Evolutionary conservation across 2,329 filamentous ascomycete species (phyloP).

Genomic region (Thelonectria discophora): DNA sequence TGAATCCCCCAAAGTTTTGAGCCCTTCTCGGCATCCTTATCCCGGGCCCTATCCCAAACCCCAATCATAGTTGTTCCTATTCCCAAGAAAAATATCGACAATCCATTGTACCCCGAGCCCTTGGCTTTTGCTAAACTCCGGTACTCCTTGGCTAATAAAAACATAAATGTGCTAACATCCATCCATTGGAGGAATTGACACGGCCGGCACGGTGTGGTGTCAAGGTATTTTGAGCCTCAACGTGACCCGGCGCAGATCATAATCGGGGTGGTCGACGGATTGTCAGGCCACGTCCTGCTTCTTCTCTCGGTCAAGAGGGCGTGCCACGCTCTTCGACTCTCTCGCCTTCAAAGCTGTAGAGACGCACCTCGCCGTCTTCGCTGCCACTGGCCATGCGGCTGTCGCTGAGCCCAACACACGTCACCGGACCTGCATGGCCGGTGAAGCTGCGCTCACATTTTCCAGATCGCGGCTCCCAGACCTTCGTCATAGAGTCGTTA

Average conservation of each 20-base stretch:
- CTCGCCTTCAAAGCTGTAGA: constrained; percentile 77
- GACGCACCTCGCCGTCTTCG: constrained; percentile 89
- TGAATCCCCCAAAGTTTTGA: constrained; percentile 13
- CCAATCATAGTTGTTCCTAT: constrained; percentile 1
- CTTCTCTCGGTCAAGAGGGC: constrained; percentile 50
- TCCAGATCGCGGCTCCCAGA: constrained; percentile 91
- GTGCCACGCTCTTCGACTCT: constrained; percentile 60
- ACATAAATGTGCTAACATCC: neutral
- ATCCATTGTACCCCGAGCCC: constrained; percentile 12
- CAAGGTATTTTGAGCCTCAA: neutral
- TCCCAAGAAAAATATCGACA: constrained; percentile 8
- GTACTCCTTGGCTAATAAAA: constrained; percentile 5
- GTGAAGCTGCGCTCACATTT: constrained; percentile 93
- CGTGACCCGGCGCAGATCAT: neutral
- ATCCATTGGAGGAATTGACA: neutral
- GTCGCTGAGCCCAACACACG: constrained; percentile 91
- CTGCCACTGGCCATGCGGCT: constrained; percentile 89
- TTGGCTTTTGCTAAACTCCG: constrained; percentile 22
- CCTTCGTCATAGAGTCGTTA: constrained; percentile 93
- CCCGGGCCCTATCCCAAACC: constrained; percentile 1
- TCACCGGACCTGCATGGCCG: constrained; percentile 89
- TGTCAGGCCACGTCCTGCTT: neutral
- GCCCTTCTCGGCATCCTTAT: constrained; percentile 7
- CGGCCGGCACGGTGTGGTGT: constrained; percentile 9
- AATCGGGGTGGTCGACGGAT: neutral